Conservation (phyloP, 2,329 filamentous ascomycete species). For the Penicillium sp. region DNA sequence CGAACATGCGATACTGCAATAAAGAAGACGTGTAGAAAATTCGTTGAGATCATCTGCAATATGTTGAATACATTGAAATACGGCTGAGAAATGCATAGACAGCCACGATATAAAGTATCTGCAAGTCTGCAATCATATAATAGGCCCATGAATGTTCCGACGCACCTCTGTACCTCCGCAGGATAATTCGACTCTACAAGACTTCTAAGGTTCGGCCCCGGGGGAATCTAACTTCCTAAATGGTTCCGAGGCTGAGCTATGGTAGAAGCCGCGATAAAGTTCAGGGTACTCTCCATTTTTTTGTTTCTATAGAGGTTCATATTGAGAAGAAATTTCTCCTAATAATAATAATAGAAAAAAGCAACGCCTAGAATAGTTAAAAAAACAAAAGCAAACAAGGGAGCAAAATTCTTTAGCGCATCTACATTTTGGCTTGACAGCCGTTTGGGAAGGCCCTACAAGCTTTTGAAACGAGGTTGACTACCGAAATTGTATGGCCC, state of each 20-base stretch:
- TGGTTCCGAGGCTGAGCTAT: neutral
- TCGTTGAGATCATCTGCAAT: too few relatives aligned
- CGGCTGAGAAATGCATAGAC: too few relatives aligned
- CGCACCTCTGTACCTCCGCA: constrained; percentile 7
- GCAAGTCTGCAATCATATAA: too few relatives aligned
- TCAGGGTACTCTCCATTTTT: neutral
- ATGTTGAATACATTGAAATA: too few relatives aligned
- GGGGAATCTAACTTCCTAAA: neutral
- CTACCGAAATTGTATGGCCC: neutral
- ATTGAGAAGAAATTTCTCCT: neutral
- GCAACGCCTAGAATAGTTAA: neutral
- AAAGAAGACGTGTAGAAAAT: too few relatives aligned
- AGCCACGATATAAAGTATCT: too few relatives aligned
- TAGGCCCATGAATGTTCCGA: constrained; percentile 3
- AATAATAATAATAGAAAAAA: too few relatives aligned
- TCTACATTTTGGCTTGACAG: constrained; percentile 18
- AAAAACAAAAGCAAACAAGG: too few relatives aligned
- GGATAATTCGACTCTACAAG: constrained; percentile 1
- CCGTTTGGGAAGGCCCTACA: constrained; percentile 17
- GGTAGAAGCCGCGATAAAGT: neutral
- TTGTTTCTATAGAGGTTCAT: neutral
- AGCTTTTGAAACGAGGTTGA: constrained; percentile 10
- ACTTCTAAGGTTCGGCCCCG: too few relatives aligned
- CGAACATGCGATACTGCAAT: neutral
- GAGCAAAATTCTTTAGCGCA: constrained; percentile 6